Conservation (phyloP, 2,329 filamentous ascomycete genomes). For the Rhytidhysteron rufulum region DNA sequence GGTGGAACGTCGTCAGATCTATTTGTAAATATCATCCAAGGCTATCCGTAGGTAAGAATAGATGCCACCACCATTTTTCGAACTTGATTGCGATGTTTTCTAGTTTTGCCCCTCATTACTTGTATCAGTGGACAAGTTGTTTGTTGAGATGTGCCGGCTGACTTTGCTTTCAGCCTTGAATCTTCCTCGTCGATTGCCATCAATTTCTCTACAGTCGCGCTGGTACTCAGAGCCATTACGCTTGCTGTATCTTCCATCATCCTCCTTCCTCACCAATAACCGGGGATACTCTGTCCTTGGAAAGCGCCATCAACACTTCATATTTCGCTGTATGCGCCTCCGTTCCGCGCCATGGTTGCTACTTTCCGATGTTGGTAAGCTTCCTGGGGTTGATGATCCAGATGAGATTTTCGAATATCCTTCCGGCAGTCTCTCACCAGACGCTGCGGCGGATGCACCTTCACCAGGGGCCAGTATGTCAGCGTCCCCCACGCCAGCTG, state of each 20-base stretch:
- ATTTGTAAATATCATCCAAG: slow-evolving; percentile 80
- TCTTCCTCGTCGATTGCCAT: slow-evolving; percentile 58
- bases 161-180: slow-evolving; percentile 46
- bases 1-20: slow-evolving; percentile 83
- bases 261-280: slow-evolving; percentile 55
- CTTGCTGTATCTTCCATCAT: slow-evolving; percentile 50
- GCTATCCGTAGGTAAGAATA: slow-evolving; percentile 74
- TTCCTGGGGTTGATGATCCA: slow-evolving; percentile 46
- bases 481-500: slow-evolving; percentile 61
- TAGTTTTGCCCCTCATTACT: no score
- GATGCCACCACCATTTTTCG: not conserved
- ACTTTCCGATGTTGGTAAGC: slow-evolving; percentile 54
- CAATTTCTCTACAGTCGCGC: slow-evolving; percentile 52
- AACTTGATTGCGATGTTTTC: no score
- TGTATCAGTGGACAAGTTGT: no score
- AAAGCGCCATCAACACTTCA: slow-evolving; percentile 55
- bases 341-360: slow-evolving; percentile 58
- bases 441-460: slow-evolving; percentile 38
- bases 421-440: slow-evolving; percentile 37
- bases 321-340: slow-evolving; percentile 56
- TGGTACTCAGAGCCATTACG: slow-evolving; percentile 63
- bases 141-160: not conserved
- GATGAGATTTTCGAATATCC: slow-evolving; percentile 35
- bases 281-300: slow-evolving; percentile 58
- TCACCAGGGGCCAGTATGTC: slow-evolving; percentile 19